Conservation (phyloP, 345 rosid genomes). For the Gossypium australe region DNA sequence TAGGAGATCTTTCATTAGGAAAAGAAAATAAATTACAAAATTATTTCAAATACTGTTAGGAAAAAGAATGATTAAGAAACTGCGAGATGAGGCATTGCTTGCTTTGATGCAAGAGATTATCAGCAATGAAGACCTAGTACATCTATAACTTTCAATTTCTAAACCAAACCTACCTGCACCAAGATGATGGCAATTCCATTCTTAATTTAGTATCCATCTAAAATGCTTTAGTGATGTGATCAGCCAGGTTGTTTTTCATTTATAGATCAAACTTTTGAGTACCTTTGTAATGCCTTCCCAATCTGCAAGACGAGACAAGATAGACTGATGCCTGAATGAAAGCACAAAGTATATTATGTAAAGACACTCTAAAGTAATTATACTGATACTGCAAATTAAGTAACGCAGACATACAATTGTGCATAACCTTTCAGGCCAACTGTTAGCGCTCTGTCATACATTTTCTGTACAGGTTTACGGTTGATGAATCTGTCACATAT, state of each 20-base stretch:
- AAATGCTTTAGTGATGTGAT: neutral
- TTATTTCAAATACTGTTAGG: neutral
- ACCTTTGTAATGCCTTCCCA: slow-evolving; percentile 91
- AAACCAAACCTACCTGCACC: neutral
- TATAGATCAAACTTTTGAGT: neutral
- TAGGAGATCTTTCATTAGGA: neutral
- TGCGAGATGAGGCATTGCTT: neutral
- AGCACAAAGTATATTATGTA: slow-evolving; percentile 5
- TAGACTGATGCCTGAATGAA: slow-evolving; percentile 68
- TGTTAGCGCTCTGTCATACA: slow-evolving; percentile 70
- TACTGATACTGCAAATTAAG: neutral
- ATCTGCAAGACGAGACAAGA: slow-evolving; percentile 65
- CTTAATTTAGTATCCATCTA: neutral
- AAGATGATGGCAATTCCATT: neutral
- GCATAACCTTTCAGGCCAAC: slow-evolving; percentile 90
- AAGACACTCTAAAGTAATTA: neutral
- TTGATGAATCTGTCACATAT: slow-evolving; percentile 76
- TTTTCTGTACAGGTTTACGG: slow-evolving; percentile 56
- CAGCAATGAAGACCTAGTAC: neutral
- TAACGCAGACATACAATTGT: slow-evolving; percentile 49
- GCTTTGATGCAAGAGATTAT: neutral
- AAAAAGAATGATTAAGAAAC: neutral
- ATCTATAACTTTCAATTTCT: neutral
- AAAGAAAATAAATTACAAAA: neutral
- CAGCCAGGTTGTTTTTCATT: neutral